phyloP scores from a whole-genome alignment of 2,329 filamentous ascomycete genomes.

The Penicillium frequentans region DNA sequence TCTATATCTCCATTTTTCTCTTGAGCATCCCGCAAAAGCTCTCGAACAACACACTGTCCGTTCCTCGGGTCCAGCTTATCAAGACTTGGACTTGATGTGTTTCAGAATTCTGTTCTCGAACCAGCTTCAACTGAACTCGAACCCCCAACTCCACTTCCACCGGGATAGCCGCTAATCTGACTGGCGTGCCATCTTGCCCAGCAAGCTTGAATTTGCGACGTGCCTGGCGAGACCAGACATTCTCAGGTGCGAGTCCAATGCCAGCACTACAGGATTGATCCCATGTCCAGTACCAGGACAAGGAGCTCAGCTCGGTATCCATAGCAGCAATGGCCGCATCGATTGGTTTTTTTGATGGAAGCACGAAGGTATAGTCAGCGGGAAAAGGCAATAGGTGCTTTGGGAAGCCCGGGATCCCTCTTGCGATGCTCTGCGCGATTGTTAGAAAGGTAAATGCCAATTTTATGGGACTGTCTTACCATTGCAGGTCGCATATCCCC shows the following conservation, averaged over 20 bases:
- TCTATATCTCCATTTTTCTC: constrained; percentile 43
- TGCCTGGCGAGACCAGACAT: constrained; percentile 78
- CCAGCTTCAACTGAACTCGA: constrained; percentile 51
- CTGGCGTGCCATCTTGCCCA: constrained; percentile 13
- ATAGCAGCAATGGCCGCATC: constrained; percentile 39
- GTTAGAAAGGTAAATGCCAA: background rate
- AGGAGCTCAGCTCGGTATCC: constrained; percentile 50
- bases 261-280: constrained; percentile 55
- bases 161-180: constrained; percentile 33
- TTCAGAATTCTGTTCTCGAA: constrained; percentile 21
- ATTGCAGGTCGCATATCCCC: constrained; percentile 62
- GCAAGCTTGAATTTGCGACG: constrained; percentile 54
- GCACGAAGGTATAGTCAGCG: constrained; percentile 49
- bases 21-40: constrained; percentile 83
- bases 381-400: constrained; percentile 56
- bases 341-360: constrained; percentile 24
- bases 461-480: constrained; percentile 29
- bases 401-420: constrained; percentile 46
- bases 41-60: constrained; percentile 73
- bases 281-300: constrained; percentile 69
- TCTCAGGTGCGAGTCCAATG: constrained; percentile 60
- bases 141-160: constrained; percentile 57
- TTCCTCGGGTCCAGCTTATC: constrained; percentile 74
- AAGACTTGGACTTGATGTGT: constrained; percentile 49
- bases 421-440: constrained; percentile 24